A percentile compares a stretch with the other conserved stretches of the same genome.
phyloP scores from a whole-genome alignment of 495 filamentous ascomycete genomes.

The Neurospora sp. region DNA sequence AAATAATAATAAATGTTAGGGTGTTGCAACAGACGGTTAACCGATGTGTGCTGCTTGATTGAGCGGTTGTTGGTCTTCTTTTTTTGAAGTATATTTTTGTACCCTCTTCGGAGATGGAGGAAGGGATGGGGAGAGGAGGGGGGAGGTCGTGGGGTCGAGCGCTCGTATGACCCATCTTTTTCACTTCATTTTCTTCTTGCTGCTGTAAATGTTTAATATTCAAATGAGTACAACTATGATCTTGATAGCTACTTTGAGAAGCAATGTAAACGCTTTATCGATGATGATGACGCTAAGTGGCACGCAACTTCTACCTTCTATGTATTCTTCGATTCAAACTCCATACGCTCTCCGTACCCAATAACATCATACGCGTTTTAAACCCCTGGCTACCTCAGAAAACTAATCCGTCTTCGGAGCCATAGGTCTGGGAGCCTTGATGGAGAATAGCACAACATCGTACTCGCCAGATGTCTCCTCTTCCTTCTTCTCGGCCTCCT shows the following conservation, averaged over 20 bases:
- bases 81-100: too few species aligned
- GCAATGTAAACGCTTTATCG: not conserved
- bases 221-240: not conserved
- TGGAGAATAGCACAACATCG: constrained; percentile 20
- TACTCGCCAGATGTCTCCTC: constrained; percentile 3
- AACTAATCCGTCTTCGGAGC: not conserved
- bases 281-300: not conserved
- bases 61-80: too few species aligned
- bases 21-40: too few species aligned
- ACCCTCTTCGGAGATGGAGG: too few species aligned
- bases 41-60: too few species aligned
- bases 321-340: not conserved
- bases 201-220: not conserved
- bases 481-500: constrained; percentile 1
- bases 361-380: too few species aligned
- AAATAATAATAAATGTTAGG: too few species aligned
- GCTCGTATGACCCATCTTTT: not conserved
- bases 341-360: not conserved
- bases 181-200: not conserved
- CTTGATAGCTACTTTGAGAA: not conserved
- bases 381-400: too few species aligned
- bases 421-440: constrained; percentile 11
- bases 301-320: not conserved
- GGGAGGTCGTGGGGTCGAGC: too few species aligned
- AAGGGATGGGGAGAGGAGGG: too few species aligned